Evolutionary conservation across 805 yeast species (phyloP), one percentile per base, ranked within the genome.

Genomic region (Schwanniomyces sp.): DNA sequence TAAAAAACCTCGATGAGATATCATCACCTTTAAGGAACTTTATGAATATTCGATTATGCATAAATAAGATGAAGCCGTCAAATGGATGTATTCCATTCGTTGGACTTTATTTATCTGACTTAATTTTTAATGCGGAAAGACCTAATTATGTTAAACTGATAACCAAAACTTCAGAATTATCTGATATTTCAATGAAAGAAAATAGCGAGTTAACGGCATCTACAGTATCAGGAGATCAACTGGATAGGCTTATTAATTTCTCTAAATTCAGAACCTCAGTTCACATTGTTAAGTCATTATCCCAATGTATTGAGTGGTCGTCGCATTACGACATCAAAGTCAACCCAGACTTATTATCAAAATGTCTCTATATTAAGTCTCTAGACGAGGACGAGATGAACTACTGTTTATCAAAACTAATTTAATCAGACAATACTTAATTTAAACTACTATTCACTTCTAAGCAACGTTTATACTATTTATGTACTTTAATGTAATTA

Each of bases 71-170:
- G 42, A 77, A 76, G 47, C 82, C 85, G 18, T 72, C 85, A 5
- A 73, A 72, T 48, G 98, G 98, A 2, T 84, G 95, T 55, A 82
- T 92, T 44, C 98, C 99, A 18, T 92, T 91, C 63, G 80, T 91
- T 45, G 97, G 96, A 0, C 73, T 92, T 27, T 91, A 89, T 57
- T 64, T 92, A 40, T 84, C 91, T 3, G 98, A 92, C 62, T 73
- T 92, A 56, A 81, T 88, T 0, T 81, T 86, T 58, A 90, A 89
- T 62, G 79, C 85, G 2, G 86, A 84, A 53, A 66, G 84, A 49
- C 81, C 86, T 0, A 75, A 80, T 9, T 69, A 71, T 46, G 64
- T 80, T 36, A 66, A 64, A 56, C 63, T 11, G 57, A 69, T 30
- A 58, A 32, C 47, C 16, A 29, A 44, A 9, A 4, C 21, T 24